Evolutionary conservation across 345 rosid genomes (phyloP).

Genomic region (sweet orange (Citrus sinensis)): DNA sequence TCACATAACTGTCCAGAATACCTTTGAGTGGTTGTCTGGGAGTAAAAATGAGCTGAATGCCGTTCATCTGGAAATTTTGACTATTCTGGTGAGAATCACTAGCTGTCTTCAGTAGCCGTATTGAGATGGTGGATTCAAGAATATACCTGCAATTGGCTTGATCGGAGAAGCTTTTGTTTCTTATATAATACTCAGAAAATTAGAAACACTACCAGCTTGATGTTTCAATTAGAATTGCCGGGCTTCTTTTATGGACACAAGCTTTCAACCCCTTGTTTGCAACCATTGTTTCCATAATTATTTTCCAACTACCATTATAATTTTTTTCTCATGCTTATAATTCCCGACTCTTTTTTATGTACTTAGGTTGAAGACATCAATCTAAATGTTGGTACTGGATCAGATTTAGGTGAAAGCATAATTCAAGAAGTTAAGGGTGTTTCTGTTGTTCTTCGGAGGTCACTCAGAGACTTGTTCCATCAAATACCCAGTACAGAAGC

Average conservation of each 20-base stretch:
- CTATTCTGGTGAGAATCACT: slow-evolving; percentile 65
- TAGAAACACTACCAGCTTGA: not conserved
- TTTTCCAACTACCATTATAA: not conserved
- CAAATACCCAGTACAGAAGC: slow-evolving; percentile 74
- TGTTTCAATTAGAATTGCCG: not conserved
- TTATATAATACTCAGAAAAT: not conserved
- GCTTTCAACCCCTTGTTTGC: not conserved
- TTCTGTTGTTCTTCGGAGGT: slow-evolving; percentile 72
- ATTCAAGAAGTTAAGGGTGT: slow-evolving; percentile 89
- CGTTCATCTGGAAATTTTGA: slow-evolving; percentile 78
- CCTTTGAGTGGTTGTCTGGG: slow-evolving; percentile 83
- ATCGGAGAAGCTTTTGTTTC: not conserved
- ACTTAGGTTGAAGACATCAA: slow-evolving; percentile 86
- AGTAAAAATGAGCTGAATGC: slow-evolving; percentile 72
- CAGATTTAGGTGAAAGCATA: slow-evolving; percentile 82
- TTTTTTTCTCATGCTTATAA: not conserved
- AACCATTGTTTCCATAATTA: not conserved
- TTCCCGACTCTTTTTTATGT: not conserved
- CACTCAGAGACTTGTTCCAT: slow-evolving; percentile 89
- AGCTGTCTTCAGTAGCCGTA: not conserved
- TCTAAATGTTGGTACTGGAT: slow-evolving; percentile 83
- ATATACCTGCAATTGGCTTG: not conserved
- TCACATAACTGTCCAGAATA: slow-evolving; percentile 80
- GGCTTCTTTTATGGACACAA: not conserved
- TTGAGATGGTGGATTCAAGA: slow-evolving; percentile 3